Percentiles rank a stretch among this genome's conserved stretches.
Conservation (phyloP, 805 yeast species). For the Zygosaccharomyces pseudorouxii region DNA sequence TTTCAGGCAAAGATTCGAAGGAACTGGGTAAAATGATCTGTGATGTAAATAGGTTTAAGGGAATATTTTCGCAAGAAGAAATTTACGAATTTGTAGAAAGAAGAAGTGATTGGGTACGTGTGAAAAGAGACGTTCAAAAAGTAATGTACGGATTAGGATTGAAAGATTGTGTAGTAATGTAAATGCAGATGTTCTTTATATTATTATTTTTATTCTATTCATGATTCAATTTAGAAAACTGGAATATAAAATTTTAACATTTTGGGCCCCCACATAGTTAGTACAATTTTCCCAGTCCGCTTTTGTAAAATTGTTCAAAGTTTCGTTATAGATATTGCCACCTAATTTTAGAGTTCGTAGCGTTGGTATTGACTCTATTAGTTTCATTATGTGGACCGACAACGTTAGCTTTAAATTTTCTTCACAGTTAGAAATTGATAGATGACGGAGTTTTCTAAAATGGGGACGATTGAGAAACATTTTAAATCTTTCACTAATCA, state of each 20-base stretch:
- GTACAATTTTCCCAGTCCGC: slow-evolving; percentile 28
- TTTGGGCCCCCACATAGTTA: slow-evolving; percentile 28
- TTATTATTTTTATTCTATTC: not conserved
- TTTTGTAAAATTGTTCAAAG: slow-evolving; percentile 29
- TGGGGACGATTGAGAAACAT: slow-evolving; percentile 30
- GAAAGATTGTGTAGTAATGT: slow-evolving; percentile 67
- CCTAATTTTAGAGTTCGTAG: slow-evolving; percentile 28
- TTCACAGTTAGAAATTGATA: slow-evolving; percentile 31
- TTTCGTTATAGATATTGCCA: slow-evolving; percentile 36
- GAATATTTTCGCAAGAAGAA: slow-evolving; percentile 87
- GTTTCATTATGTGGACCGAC: slow-evolving; percentile 32
- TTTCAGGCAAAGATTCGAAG: slow-evolving; percentile 62
- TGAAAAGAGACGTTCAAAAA: slow-evolving; percentile 78
- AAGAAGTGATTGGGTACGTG: slow-evolving; percentile 77
- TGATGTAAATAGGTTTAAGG: slow-evolving; percentile 80
- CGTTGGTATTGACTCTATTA: slow-evolving; percentile 33
- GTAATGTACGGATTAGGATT: slow-evolving; percentile 90
- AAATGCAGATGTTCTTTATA: not conserved
- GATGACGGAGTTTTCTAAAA: slow-evolving; percentile 23
- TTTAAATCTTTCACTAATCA: slow-evolving; percentile 36
- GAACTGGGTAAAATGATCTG: slow-evolving; percentile 79
- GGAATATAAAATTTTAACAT: slow-evolving; percentile 35
- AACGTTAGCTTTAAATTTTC: slow-evolving; percentile 31
- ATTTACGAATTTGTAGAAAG: slow-evolving; percentile 88
- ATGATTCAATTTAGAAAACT: slow-evolving; percentile 26